Conservation (phyloP, 139 green algal genomes). For the Monoraphidium neglectum region DNA sequence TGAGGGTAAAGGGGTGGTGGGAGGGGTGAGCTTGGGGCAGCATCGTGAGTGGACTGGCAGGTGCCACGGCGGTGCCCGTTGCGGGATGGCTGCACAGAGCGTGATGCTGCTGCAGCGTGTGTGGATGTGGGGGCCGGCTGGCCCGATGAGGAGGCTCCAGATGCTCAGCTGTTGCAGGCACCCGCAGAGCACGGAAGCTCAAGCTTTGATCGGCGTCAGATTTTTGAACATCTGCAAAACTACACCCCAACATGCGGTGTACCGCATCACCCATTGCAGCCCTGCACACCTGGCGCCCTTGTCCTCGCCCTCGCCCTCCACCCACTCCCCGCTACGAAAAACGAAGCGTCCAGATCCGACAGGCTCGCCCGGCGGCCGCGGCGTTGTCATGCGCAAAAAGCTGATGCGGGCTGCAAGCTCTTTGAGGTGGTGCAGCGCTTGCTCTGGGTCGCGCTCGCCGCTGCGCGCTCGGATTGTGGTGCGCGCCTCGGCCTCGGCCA, state of each 20-base stretch:
- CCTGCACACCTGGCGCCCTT: conserved; percentile 35
- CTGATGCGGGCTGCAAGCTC: conserved; percentile 36
- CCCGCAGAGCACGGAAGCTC: too few species aligned
- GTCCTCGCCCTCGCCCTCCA: conserved; percentile 29
- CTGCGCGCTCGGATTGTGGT: conserved; percentile 12
- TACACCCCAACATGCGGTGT: too few species aligned
- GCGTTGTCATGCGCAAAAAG: conserved; percentile 39
- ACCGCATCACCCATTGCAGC: too few species aligned
- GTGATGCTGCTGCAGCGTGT: neutral
- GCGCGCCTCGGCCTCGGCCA: conserved; percentile 24
- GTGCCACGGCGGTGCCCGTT: too few species aligned
- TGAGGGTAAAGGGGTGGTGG: conserved; percentile 24
- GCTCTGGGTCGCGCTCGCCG: conserved; percentile 22
- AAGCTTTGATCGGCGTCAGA: too few species aligned
- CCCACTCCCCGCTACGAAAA: conserved; percentile 30
- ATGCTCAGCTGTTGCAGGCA: neutral
- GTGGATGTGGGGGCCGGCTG: neutral
- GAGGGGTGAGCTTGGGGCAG: too few species aligned
- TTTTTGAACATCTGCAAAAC: too few species aligned
- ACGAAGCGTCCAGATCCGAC: conserved; percentile 28
- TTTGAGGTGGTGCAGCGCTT: conserved; percentile 23
- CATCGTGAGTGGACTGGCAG: neutral
- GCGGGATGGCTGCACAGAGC: too few species aligned
- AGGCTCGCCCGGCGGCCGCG: conserved; percentile 28
- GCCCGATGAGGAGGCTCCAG: neutral